phyloP scores from a whole-genome alignment of 1,139 yeast species.

The Geotrichum australiense region DNA sequence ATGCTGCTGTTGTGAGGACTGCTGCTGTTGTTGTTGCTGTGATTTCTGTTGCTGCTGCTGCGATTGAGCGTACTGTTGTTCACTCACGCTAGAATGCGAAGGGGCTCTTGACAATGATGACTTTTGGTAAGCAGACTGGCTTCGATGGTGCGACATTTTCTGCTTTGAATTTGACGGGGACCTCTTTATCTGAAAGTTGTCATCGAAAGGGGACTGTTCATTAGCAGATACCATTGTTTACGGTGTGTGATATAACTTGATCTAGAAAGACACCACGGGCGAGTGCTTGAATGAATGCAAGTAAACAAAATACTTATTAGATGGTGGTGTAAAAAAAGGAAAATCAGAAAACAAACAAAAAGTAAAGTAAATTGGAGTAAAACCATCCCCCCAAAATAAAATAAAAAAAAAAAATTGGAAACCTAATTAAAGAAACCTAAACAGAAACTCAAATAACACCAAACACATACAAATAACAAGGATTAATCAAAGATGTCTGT shows the following conservation, averaged over 20 bases:
- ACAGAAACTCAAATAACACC: no score
- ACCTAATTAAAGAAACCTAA: no score
- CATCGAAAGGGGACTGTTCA: constrained; percentile 14
- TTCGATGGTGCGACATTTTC: constrained; percentile 6
- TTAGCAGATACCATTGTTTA: no score
- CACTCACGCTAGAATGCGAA: constrained; percentile 6
- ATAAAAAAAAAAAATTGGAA: no score
- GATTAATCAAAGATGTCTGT: no score
- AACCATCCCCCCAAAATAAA: no score
- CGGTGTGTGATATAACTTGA: no score
- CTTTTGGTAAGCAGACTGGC: constrained; percentile 7
- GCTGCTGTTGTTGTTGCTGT: constrained; percentile 10
- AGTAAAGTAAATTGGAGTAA: not conserved
- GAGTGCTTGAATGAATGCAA: no score
- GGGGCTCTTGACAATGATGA: constrained; percentile 11
- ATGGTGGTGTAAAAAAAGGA: not conserved
- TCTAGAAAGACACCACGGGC: no score
- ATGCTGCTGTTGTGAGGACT: constrained; percentile 7
- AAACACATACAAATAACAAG: no score
- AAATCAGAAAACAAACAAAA: not conserved
- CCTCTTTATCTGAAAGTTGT: constrained; percentile 12
- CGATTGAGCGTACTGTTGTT: constrained; percentile 5
- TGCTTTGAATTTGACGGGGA: constrained; percentile 1
- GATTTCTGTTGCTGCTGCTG: constrained; percentile 3
- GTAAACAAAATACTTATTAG: not conserved